Conservation (phyloP, 352 stramenopile genomes). For the Pythium periplocum region DNA sequence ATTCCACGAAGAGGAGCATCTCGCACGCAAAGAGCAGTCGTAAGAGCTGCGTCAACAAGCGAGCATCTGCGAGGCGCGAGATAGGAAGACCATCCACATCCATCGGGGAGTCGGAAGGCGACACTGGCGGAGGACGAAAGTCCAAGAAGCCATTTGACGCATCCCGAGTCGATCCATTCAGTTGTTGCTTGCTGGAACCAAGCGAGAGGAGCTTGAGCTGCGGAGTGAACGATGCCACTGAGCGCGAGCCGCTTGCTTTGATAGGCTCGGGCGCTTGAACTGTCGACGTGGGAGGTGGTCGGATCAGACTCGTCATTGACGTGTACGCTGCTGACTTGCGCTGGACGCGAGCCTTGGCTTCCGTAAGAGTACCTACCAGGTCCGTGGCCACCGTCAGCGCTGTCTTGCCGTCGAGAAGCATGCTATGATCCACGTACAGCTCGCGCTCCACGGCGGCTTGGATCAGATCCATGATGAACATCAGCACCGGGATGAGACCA, state of each 20-base stretch:
- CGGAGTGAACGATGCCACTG: slow-evolving; percentile 1
- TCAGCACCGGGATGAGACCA: neutral
- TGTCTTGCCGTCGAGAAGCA: slow-evolving; percentile 8
- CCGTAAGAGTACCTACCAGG: neutral
- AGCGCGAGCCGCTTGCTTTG: slow-evolving; percentile 4
- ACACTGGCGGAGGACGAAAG: slow-evolving; percentile 3
- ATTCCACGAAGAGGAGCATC: slow-evolving; percentile 14
- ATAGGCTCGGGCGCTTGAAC: neutral
- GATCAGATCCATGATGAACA: neutral
- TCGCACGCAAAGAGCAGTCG: slow-evolving; percentile 13
- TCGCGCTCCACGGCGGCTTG: neutral
- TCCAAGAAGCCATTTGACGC: slow-evolving; percentile 3
- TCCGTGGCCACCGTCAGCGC: slow-evolving; percentile 7
- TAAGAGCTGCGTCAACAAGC: slow-evolving; percentile 10
- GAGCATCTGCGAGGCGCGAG: slow-evolving; percentile 3
- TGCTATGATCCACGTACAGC: slow-evolving; percentile 9
- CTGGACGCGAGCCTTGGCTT: slow-evolving; percentile 4
- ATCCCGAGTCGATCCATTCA: neutral
- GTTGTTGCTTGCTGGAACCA: neutral
- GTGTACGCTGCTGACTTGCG: neutral
- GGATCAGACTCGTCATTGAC: neutral
- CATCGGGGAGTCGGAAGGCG: too few relatives aligned
- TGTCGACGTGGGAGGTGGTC: neutral
- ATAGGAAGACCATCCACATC: slow-evolving; percentile 1
- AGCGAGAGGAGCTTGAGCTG: neutral